Percentiles rank a stretch among this genome's conserved stretches.
phyloP scores from a whole-genome alignment of 148 eudicot species.

The Spergularia bocconei region DNA sequence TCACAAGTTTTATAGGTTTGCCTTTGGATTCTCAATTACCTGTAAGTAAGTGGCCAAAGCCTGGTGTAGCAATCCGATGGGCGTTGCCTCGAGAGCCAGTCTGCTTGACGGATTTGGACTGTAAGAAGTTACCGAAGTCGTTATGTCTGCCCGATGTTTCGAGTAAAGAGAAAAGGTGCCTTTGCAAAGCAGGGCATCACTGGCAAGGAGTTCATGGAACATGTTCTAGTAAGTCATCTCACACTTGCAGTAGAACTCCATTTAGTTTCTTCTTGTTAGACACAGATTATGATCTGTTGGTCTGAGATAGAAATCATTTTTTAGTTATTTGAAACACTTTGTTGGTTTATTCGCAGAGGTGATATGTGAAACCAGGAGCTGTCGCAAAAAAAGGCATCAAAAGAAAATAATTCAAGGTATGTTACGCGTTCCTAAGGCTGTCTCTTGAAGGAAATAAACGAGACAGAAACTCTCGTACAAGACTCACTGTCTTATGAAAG shows the following conservation, averaged over 20 bases:
- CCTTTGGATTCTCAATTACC: constrained; percentile 37
- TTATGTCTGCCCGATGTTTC: constrained; percentile 30
- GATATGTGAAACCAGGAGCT: constrained; percentile 14
- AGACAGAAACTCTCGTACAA: too few species aligned
- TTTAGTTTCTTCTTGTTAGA: too few species aligned
- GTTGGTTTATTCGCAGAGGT: too few species aligned
- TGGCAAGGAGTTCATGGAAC: constrained; percentile 44
- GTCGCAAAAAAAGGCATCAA: constrained; percentile 7
- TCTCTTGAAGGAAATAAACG: too few species aligned
- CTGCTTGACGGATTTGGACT: constrained; percentile 34
- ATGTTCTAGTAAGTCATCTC: constrained; percentile 37
- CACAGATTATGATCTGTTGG: too few species aligned
- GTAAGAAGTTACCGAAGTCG: constrained; percentile 35
- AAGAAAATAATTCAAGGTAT: constrained; percentile 9
- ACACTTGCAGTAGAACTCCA: too few species aligned
- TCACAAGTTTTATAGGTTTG: constrained; percentile 44
- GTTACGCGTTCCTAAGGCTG: too few species aligned
- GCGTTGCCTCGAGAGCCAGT: constrained; percentile 35
- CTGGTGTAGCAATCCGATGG: constrained; percentile 53
- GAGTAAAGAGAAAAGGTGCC: constrained; percentile 36
- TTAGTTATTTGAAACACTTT: too few species aligned
- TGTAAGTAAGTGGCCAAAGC: constrained; percentile 47
- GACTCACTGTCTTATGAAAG: neutral
- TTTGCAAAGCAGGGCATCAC: constrained; percentile 32
- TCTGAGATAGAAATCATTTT: too few species aligned